Evolutionary conservation across 108 stramenopile genomes (phyloP), one percentile per base, ranked within the genome.

Genomic region (Parietichytrium sp.): DNA sequence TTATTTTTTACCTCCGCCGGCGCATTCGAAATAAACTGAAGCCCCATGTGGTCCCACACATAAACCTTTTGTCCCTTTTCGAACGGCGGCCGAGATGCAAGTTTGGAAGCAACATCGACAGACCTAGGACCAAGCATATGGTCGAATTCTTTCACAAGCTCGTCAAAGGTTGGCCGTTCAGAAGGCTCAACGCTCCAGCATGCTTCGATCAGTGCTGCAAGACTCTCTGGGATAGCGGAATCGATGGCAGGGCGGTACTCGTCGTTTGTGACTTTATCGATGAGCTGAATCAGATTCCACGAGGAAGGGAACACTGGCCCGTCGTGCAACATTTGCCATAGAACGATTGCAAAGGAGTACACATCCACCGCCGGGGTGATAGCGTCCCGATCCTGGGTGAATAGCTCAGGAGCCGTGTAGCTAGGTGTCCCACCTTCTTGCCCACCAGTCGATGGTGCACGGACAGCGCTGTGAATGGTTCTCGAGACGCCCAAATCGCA

Each of bases 281-380:
- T 33, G 1, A 72, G 20, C 1, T 72, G 38, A 7, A 72, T 6
- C 42, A 72, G 38, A 25, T 15, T 72, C 61, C 61, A 72, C 12
- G 36, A n/a, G 29, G 10, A 33, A n/a, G 61, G 61, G 42, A 45
- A 42, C 15, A 42, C 38, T 0, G 33, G 38, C 6, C 61, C 61
- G 20, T 72, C 38, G 3, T 72, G 61, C 10, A 72, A 72, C 1
- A 72, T 16, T 2, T 72, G 61, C 61, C 61, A 72, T 23, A 72
- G 45, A 0, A 72, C 20, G 20, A 72, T 72, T n/a, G 20, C 61
- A 45, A 25, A 72, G 33, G 61, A 33, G 20, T 72, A 72, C 10
- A 72, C 61, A 27, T 72, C 61, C 13, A 72, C 61, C 61, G 36
- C 45, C n/a, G 61, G n/a, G n/a, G 61, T 45, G 8, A 72, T 33